phyloP scores from a whole-genome alignment of 1,284 basidiomycete species.

The Neonothopanus nambi region DNA sequence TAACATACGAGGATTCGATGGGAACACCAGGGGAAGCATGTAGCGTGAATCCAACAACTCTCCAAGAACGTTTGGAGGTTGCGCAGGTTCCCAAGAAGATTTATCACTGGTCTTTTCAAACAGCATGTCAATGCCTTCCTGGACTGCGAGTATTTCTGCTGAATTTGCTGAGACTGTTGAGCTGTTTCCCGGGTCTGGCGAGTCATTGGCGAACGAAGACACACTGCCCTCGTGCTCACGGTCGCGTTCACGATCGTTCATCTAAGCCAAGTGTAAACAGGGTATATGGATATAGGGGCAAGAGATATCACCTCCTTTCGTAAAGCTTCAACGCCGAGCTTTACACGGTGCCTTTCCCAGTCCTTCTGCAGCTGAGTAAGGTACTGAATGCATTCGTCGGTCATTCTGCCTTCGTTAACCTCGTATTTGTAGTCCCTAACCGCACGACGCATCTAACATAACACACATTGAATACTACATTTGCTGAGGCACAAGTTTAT shows the following conservation, averaged over 20 bases:
- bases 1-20: constrained; percentile 75
- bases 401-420: constrained; percentile 89
- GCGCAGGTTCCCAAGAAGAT: constrained; percentile 72
- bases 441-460: constrained; percentile 80
- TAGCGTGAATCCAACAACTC: constrained; percentile 88
- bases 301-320: constrained; percentile 63
- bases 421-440: constrained; percentile 95
- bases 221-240: constrained; percentile 58
- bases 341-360: constrained; percentile 89
- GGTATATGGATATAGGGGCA: too few relatives aligned
- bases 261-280: constrained; percentile 1
- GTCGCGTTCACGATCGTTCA: constrained; percentile 67
- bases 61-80: constrained; percentile 78
- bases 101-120: constrained; percentile 71
- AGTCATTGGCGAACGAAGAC: constrained; percentile 47
- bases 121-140: constrained; percentile 71
- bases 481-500: constrained; percentile 11
- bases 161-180: constrained; percentile 37
- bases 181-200: constrained; percentile 31
- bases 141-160: constrained; percentile 38
- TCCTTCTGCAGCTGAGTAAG: constrained; percentile 92
- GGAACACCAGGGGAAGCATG: constrained; percentile 89
- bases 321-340: constrained; percentile 76
- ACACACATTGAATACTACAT: background rate
- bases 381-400: constrained; percentile 93